Evolutionary conservation across 495 filamentous ascomycete genomes (phyloP), one percentile per base, ranked within the genome.

Genomic region (Staphylotrichum longicolle): DNA sequence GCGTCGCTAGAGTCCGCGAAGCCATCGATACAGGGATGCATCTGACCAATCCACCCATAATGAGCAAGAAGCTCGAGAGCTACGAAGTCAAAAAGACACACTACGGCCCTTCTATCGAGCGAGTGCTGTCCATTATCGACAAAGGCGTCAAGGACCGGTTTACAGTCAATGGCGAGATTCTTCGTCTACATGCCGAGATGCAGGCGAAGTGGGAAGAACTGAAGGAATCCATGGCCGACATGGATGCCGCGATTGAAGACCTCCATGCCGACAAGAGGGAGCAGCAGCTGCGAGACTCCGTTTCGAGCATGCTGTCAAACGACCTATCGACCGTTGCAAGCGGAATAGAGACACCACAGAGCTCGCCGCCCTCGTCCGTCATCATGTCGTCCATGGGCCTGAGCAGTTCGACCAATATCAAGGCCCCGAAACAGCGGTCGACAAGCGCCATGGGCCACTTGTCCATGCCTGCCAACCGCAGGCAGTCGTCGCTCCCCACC

Each of bases 51-150:
- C 83, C 82, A 27, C 76, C 84, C 0, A 74, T 77, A 1, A 80
- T 91, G 67, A 81, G 81, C 56, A 93, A 91, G 74, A 91, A 88
- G 70, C 86, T 96, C 30, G 91, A 96, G 74, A 95, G 82, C 60
- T 98, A 96, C 74, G 92, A 97, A 74, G 90, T 90, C 32, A 98
- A 97, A 79, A 96, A 92, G 72, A 85, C 85, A 63, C 93, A 98
- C 71, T 98, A 97, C 70, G 87, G 92, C 7, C 90, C 91, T n/a
- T 91, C 94, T 3, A 96, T 98, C 66, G 91, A 93, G 70, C 85
- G 91, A 49, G 90, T 97, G 11, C 76, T 97, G 46, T 83, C 84
- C 20, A 94, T 98, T 70, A 96, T 97, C 48, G 90, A 94, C 62
- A 93, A 91, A 69, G 94, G 93, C 20, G 87, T 97, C 63, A 89